phyloP scores from a whole-genome alignment of 2,329 filamentous ascomycete species.

The Bipolaris zeicola region DNA sequence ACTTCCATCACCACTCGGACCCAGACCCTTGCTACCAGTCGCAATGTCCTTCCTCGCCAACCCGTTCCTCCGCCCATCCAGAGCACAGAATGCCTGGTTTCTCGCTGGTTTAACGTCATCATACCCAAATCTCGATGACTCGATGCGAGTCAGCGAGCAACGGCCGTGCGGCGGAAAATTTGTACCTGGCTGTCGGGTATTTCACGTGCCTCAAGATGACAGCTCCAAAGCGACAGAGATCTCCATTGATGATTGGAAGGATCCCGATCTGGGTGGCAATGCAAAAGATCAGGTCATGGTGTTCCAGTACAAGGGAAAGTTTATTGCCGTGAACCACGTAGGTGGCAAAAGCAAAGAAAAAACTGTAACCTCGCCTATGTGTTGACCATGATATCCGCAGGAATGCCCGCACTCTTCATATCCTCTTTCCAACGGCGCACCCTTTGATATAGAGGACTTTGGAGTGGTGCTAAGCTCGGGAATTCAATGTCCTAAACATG shows the following conservation, averaged over 20 bases:
- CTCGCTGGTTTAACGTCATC: conserved; percentile 25
- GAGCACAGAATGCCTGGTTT: conserved; percentile 33
- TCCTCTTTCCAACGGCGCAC: conserved; percentile 65
- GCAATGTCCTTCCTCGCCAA: conserved; percentile 28
- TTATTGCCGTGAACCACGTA: conserved; percentile 74
- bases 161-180: conserved; percentile 21
- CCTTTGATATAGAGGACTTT: conserved; percentile 77
- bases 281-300: conserved; percentile 66
- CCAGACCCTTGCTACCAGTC: not conserved
- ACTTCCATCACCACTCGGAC: not conserved
- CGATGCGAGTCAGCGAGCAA: conserved; percentile 22
- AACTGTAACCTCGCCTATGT: too few relatives aligned
- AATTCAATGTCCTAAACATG: conserved; percentile 70
- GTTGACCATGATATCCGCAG: conserved; percentile 10
- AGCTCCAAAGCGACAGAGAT: conserved; percentile 23
- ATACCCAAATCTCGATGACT: conserved; percentile 26
- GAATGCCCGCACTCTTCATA: conserved; percentile 70
- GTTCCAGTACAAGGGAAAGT: conserved; percentile 66
- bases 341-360: not conserved
- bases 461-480: conserved; percentile 67
- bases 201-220: conserved; percentile 31
- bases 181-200: conserved; percentile 30
- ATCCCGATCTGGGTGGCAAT: conserved; percentile 22
- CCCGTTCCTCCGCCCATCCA: conserved; percentile 28
- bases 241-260: conserved; percentile 37